Base-by-base conservation (phyloP, 257 asterid species). In the Solanum chiquidenum region DNA sequence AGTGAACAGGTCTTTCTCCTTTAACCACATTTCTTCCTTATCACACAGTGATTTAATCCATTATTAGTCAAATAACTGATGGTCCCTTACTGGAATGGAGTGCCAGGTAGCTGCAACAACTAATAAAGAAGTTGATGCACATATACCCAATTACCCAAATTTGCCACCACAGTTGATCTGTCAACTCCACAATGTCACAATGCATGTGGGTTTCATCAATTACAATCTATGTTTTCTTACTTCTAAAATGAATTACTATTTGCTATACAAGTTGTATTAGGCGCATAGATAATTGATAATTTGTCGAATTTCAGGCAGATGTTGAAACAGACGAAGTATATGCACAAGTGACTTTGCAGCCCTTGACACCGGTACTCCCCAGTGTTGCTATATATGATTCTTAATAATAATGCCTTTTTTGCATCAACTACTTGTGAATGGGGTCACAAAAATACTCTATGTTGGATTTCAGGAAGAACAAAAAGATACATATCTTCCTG, bases 321-420 rank as follows among this genome's bases (percentile, higher is more conserved):
- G 98, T 94, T 89, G 98, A 96, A 92, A 96, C 98, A 5, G 98
- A 95, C 86, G 99, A 96, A 94, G 99, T 96, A 12, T 96, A 96
- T 89, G 98, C 99, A 85, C 99, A 96, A 93, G 93, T 96, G 99
- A 95, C 99, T 52, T 90, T 96, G 93, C 99, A 96, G 93, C 99
- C 99, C 87, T 88, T 95, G 93, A 94, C 95, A 83, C 93, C 91
- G 91, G 99, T 96, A 94, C 14, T 89, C 88, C 86, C 74, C 55
- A 76, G 21, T 80, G 66, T 27, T 74, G 3, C 64, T 42, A 18
- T 11, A 21, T 23, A 34, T 16, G 5, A 10, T n/a, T 77, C 62
- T 77, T 42, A 25, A 40, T 40, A 42, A 42, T 8, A 77, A n/a
- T 40, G 23, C 60, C 25, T 33, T 44, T 44, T 86, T 86, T 46